Conservation (phyloP, 805 yeast species). For the Metschnikowia koreensis region DNA sequence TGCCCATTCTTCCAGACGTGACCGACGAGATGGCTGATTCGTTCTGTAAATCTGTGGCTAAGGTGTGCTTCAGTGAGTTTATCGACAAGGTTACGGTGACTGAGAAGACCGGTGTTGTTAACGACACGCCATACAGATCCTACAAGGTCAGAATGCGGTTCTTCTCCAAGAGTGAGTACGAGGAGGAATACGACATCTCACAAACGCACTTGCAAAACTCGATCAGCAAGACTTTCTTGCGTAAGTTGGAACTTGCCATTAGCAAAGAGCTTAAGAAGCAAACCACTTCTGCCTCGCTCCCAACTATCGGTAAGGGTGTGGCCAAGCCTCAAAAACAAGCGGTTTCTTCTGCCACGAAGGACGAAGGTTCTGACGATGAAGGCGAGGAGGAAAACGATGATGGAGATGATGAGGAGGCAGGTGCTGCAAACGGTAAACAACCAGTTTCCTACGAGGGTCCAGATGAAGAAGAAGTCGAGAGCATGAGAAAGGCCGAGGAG, state of each 20-base stretch:
- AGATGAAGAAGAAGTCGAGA: conserved; percentile 91
- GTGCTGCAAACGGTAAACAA: conserved; percentile 67
- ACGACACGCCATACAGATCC: conserved; percentile 56
- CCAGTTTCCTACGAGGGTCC: conserved; percentile 92
- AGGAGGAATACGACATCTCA: conserved; percentile 82
- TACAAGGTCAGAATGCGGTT: conserved; percentile 74
- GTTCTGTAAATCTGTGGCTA: conserved; percentile 87
- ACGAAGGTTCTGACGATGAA: conserved; percentile 37
- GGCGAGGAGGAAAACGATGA: conserved; percentile 53
- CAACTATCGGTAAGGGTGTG: conserved; percentile 70
- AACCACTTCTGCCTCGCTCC: conserved; percentile 55
- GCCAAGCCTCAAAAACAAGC: conserved; percentile 44
- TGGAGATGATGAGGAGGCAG: conserved; percentile 59
- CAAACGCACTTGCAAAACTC: conserved; percentile 74
- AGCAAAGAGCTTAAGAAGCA: conserved; percentile 81
- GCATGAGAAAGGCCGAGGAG: conserved; percentile 79
- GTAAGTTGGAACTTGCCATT: conserved; percentile 68
- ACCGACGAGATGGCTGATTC: conserved; percentile 84
- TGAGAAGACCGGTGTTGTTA: conserved; percentile 75
- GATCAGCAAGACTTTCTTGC: conserved; percentile 63
- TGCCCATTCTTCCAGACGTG: conserved; percentile 80
- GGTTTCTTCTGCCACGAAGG: conserved; percentile 19
- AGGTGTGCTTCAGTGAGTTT: conserved; percentile 82
- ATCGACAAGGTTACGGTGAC: conserved; percentile 81
- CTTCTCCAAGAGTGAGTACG: conserved; percentile 74